Evolutionary conservation across 139 green algal genomes (phyloP), one percentile per base, ranked within the genome.

Genomic region (Picochlorum sp.): DNA sequence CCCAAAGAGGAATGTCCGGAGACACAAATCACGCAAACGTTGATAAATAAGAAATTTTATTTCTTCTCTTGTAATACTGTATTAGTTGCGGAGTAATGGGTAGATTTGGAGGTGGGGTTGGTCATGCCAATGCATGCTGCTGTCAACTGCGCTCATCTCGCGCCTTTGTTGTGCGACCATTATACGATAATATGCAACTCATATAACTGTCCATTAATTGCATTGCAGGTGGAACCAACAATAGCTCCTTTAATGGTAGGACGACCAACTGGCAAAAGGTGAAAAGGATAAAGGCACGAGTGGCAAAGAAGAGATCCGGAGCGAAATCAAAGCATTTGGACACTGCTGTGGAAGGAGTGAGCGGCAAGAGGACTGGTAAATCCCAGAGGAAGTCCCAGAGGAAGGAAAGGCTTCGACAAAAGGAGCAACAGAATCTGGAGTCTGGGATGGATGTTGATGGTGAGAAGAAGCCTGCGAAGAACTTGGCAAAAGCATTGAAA

Each of bases 1-100:
- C 50, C 76, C 72, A 5, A 84, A 84, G 59, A 51, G 59, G 4
- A 85, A 85, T 61, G 76, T 84, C 31, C 68, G 76, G 8, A 83
- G 71, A 57, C 44, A 55, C 31, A 62, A 58, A 45, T 37, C 23
- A 55, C 30, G 66, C 30, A 79, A 79, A 67, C 60, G 74, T 23
- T 81, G 31, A 71, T 14, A 54, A 41, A 41, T 41, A 41, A 41
- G 34, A 41, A 41, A 30, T 7, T 30, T 41, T 41, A 41, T 13
- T 41, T 41, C 34, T 41, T 41, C 7, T 41, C 2, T 41, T 41
- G 34, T 41, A 41, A 41, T 41, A 41, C 34, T 41, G 34, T 41
- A 11, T 41, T 41, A 41, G 34, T 41, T 41, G 8, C 6, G 8
- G 34, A 41, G 7, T 41, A 41, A 41, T 41, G 34, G 34, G 34